These are phyloP conservation scores for Boletus reticuloceps DNA, from an alignment of 768 basidiomycete species.

Conservation along the genomic window DNA sequence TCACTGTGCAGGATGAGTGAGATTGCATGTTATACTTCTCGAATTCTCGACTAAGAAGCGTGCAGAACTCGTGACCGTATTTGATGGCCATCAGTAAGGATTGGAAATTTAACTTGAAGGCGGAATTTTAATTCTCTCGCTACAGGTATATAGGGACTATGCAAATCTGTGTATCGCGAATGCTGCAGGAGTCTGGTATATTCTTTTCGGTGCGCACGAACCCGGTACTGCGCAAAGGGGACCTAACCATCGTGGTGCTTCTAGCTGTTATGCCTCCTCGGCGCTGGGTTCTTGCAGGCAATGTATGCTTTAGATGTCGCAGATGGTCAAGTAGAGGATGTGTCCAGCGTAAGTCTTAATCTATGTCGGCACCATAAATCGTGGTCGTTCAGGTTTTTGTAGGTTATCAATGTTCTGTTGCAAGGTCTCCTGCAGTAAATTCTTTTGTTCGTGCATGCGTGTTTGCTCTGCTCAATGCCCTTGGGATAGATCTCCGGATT, in stretches of 20 bases:
- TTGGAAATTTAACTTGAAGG: neutral
- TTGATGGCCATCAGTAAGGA: slow-evolving; percentile 74
- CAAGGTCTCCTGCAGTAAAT: slow-evolving; percentile 78
- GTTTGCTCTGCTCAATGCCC: neutral
- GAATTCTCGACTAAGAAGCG: neutral
- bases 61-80: slow-evolving; percentile 73
- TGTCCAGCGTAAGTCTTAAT: slow-evolving; percentile 41
- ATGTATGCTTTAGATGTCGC: slow-evolving; percentile 90
- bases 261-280: slow-evolving; percentile 78
- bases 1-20: slow-evolving; percentile 70
- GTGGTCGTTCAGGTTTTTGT: neutral
- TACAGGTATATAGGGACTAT: slow-evolving; percentile 82
- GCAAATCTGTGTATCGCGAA: slow-evolving; percentile 90
- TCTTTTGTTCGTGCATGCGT: neutral
- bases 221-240: neutral
- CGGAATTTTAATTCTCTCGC: neutral
- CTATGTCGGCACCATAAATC: neutral
- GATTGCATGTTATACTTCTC: slow-evolving; percentile 24
- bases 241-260: neutral
- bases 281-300: slow-evolving; percentile 81
- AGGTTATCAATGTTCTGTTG: slow-evolving; percentile 71
- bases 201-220: slow-evolving; percentile 72
- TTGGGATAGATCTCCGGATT: slow-evolving; percentile 60
- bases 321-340: slow-evolving; percentile 67
- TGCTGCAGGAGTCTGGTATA: slow-evolving; percentile 90